Evolutionary conservation across 148 eudicot species (phyloP).

Genomic region (Rhododendron kiyosumense): DNA sequence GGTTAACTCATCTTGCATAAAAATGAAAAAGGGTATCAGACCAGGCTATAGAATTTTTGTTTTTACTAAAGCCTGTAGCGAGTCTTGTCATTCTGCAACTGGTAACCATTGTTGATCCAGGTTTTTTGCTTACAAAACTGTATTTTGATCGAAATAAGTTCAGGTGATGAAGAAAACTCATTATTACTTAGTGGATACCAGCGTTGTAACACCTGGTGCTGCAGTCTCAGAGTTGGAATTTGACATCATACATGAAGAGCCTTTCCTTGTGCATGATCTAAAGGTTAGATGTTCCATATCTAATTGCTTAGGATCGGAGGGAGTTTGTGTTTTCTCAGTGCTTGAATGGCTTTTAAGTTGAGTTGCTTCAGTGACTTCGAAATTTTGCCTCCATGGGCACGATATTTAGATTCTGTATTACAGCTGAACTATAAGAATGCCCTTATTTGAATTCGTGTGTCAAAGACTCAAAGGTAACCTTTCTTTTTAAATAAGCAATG

Average conservation of each 20-base stretch:
- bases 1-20: not conserved
- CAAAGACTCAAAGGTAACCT: not conserved
- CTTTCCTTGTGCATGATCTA: slow-evolving; percentile 64
- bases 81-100: not conserved
- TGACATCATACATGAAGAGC: slow-evolving; percentile 73
- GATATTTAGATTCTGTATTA: not conserved
- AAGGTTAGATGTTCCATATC: slow-evolving; percentile 41
- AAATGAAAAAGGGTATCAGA: not conserved
- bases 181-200: slow-evolving; percentile 87
- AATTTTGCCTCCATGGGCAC: not conserved
- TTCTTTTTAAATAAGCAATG: not conserved
- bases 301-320: not conserved
- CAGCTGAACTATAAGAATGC: not conserved
- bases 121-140: not conserved
- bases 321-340: not conserved
- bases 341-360: not conserved
- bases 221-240: slow-evolving; percentile 94
- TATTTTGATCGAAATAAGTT: slow-evolving; percentile 7
- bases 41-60: not conserved
- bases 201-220: slow-evolving; percentile 79
- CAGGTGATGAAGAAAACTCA: slow-evolving; percentile 99
- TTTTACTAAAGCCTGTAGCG: not conserved
- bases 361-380: not conserved
- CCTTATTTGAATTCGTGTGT: not conserved
- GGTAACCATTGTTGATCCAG: not conserved